phyloP scores from a whole-genome alignment of 345 rosid species.

The Mercurialis annua region DNA sequence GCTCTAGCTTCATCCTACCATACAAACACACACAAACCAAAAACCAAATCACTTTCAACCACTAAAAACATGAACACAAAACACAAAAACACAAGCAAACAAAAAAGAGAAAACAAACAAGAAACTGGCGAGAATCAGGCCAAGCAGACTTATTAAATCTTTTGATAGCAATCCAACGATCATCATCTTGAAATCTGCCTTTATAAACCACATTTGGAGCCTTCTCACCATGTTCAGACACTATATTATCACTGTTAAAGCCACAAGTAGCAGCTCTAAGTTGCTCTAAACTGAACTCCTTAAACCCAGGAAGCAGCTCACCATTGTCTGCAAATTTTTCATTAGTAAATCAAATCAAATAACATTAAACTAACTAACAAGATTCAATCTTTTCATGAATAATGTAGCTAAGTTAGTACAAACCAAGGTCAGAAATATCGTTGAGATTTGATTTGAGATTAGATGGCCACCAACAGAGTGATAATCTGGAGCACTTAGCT shows the following conservation, averaged over 20 bases:
- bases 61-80: background rate
- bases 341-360: conserved; percentile 16
- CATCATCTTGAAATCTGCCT: conserved; percentile 66
- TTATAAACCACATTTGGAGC: conserved; percentile 90
- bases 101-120: conserved; percentile 42
- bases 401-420: background rate
- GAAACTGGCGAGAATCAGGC: conserved; percentile 95
- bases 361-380: background rate
- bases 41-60: conserved; percentile 22
- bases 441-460: conserved; percentile 59
- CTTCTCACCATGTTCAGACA: conserved; percentile 96
- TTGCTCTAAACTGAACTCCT: conserved; percentile 72
- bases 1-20: conserved; percentile 81
- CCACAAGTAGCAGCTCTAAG: conserved; percentile 72
- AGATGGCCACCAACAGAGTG: conserved; percentile 84
- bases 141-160: conserved; percentile 88
- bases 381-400: conserved; percentile 15
- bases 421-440: conserved; percentile 77
- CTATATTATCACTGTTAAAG: conserved; percentile 76
- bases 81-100: background rate
- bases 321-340: conserved; percentile 63
- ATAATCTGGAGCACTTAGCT: conserved; percentile 82
- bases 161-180: conserved; percentile 75
- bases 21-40: background rate
- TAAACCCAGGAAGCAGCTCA: conserved; percentile 61